Evolutionary conservation across 192 early-diverging fungal genomes (phyloP).

Genomic region (Diversispora eburnea): DNA sequence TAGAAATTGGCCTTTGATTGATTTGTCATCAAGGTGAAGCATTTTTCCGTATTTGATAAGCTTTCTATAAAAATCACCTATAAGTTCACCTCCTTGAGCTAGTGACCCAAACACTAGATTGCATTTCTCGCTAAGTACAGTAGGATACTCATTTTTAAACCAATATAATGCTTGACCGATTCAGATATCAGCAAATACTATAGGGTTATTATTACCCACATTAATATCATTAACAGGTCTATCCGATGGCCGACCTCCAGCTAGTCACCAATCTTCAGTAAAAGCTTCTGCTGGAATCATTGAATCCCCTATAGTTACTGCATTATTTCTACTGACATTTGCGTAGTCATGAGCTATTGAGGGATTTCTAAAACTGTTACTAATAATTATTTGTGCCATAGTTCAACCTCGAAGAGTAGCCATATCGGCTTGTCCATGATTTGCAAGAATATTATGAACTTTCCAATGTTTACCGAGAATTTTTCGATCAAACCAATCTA

Average conservation of each 20-base stretch:
- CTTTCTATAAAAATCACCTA: constrained; percentile 1
- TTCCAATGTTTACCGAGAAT: background rate
- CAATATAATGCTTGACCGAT: too few species aligned
- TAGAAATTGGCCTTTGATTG: background rate
- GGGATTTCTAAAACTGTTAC: constrained; percentile 5
- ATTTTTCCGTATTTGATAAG: background rate
- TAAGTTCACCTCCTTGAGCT: background rate
- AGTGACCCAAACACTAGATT: background rate
- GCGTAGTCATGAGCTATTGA: background rate
- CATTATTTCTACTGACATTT: background rate
- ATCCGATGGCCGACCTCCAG: background rate
- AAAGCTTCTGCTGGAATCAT: background rate
- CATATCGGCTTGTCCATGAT: constrained; percentile 4
- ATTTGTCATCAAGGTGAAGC: background rate
- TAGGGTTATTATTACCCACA: constrained; percentile 4
- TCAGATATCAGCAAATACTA: background rate
- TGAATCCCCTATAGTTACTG: background rate
- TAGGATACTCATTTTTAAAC: too few species aligned
- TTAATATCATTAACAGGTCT: background rate
- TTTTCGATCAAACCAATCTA: constrained; percentile 5
- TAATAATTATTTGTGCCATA: background rate
- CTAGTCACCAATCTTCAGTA: background rate
- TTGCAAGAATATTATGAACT: background rate
- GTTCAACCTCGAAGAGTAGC: background rate
- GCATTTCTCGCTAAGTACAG: too few species aligned